Percentiles rank a stretch among this genome's conserved stretches.
Conservation (phyloP, 2,329 filamentous ascomycete species). For the Metarhizium sp. region DNA sequence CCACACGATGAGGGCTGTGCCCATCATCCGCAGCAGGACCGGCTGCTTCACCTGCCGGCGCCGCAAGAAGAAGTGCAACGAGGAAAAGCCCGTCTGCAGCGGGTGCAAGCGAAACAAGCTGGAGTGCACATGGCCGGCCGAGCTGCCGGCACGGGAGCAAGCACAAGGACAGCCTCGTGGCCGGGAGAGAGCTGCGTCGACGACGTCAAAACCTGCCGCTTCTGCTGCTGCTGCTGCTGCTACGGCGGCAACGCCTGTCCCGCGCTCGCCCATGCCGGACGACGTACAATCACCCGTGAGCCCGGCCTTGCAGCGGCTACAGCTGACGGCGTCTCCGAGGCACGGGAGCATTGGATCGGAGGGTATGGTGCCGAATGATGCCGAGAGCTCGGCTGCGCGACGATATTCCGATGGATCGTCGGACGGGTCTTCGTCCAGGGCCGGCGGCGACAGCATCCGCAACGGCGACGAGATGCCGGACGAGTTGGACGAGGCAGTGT, state of each 20-base stretch:
- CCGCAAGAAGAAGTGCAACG: conserved; percentile 46
- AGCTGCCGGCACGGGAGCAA: conserved; percentile 4
- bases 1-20: conserved; percentile 18
- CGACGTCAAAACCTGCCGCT: background rate
- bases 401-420: background rate
- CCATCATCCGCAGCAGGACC: conserved; percentile 27
- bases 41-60: conserved; percentile 41
- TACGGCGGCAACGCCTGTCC: background rate
- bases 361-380: background rate
- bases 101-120: conserved; percentile 45
- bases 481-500: background rate
- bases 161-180: background rate
- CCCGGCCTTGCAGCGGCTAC: background rate
- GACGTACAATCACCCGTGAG: background rate
- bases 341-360: background rate
- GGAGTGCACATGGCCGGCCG: conserved; percentile 38
- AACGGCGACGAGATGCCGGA: background rate
- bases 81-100: conserved; percentile 40
- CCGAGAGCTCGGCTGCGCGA: background rate
- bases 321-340: background rate
- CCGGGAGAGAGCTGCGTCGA: background rate
- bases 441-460: background rate
- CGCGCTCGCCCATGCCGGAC: background rate
- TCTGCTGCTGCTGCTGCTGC: background rate
- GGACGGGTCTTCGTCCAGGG: background rate